These are phyloP conservation scores for Suillus spraguei DNA, from an alignment of 768 basidiomycete species.

Conservation along the genomic window DNA sequence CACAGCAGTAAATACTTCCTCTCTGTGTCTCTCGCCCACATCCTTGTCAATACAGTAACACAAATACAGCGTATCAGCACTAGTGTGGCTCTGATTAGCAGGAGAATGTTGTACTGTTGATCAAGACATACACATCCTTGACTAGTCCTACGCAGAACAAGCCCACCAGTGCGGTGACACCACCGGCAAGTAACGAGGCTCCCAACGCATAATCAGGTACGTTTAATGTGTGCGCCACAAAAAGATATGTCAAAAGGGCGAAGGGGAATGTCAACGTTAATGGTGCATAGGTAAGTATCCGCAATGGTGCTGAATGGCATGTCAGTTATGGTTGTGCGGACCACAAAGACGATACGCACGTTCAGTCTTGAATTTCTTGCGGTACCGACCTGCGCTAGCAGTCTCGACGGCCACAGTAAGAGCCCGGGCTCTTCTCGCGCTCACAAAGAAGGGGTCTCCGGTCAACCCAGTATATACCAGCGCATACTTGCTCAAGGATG, in stretches of 20 bases:
- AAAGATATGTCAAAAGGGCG: constrained; percentile 80
- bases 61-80: constrained; percentile 66
- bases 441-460: constrained; percentile 67
- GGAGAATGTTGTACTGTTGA: neutral
- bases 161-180: constrained; percentile 79
- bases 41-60: constrained; percentile 70
- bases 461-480: constrained; percentile 77
- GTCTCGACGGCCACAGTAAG: constrained; percentile 60
- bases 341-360: constrained; percentile 42
- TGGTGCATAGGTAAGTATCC: constrained; percentile 71
- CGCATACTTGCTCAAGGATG: constrained; percentile 63
- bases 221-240: constrained; percentile 79
- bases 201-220: constrained; percentile 74
- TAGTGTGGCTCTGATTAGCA: constrained; percentile 23
- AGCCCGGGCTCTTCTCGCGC: constrained; percentile 57
- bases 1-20: constrained; percentile 60
- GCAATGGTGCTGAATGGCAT: constrained; percentile 52
- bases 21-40: constrained; percentile 48
- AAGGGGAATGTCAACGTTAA: constrained; percentile 82
- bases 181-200: constrained; percentile 76
- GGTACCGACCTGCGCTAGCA: constrained; percentile 39
- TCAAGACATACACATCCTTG: constrained; percentile 62
- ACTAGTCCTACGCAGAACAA: constrained; percentile 83
- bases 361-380: constrained; percentile 55
- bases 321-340: constrained; percentile 2